Base-by-base conservation (phyloP, 768 basidiomycete genomes). In the Lentinus brumalis region DNA sequence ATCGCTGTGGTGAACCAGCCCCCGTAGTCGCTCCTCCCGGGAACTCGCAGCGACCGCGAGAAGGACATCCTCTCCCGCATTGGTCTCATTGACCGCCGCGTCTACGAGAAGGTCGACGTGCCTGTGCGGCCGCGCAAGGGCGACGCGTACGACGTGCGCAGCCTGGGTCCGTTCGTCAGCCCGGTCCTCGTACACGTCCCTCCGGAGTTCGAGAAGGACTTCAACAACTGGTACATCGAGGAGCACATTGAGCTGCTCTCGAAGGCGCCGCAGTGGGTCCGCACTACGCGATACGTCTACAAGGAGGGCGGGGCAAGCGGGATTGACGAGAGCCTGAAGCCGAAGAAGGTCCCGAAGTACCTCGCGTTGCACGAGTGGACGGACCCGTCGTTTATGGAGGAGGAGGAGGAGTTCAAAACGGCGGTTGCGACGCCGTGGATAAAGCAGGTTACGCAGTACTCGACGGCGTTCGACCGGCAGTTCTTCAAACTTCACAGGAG, bases 341-440 rank as follows among this genome's bases (percentile, higher is more conserved):
- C 46, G 46, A 49, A 49, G 18, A 45, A 45, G 52, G 57, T 67
- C 12, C 77, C 78, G 35, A 69, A 66, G 50, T 80, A 78, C 67
- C 71, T 83, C 30, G 77, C 79, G 30, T 61, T 81, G 51, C 79
- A 82, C 71, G 79, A 79, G 54, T 82, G 76, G 74, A 70, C 67
- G 15, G 69, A 68, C n/a, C 55, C 61, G 14, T 67, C 63, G 0
- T 75, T 72, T 26, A 75, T 79, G 50, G 61, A 68, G 31, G 73
- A 73, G 31, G 73, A 73, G 4, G 50, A 67, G 11, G 79, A 79
- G 64, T 79, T 74, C 66, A 73, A 73, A 52, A 57, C 66, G 5
- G 79, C 81, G 10, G 74, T 72, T 10, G 73, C 72, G 39, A 83
- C 82, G 29, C 74, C 78, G 21, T 81, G 81, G 81, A 74, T 77